These are phyloP conservation scores for Scheffersomyces amazonensis DNA, from an alignment of 805 yeast species.

Conservation along the genomic window DNA sequence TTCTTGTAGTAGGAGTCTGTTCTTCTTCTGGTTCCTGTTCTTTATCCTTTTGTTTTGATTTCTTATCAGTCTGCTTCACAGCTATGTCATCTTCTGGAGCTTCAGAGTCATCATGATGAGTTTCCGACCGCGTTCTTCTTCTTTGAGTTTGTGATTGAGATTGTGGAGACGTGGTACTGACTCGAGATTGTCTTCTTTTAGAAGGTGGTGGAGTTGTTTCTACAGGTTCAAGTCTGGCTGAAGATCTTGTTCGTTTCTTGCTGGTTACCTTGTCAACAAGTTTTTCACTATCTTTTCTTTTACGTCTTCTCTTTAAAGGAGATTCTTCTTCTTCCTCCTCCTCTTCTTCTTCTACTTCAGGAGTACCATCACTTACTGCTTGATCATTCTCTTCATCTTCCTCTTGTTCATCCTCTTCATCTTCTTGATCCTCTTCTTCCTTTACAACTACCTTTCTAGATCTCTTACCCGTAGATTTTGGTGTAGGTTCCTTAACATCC, in stretches of 20 bases:
- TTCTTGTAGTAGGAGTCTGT: background rate
- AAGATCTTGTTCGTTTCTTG: conserved; percentile 13
- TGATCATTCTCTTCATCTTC: conserved; percentile 2
- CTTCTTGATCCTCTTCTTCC: background rate
- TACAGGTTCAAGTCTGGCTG: conserved; percentile 4
- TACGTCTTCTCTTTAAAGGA: conserved; percentile 5
- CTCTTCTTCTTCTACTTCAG: conserved; percentile 7
- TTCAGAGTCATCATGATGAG: background rate
- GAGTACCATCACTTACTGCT: conserved; percentile 3
- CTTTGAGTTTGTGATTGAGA: conserved; percentile 1
- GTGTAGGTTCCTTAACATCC: background rate
- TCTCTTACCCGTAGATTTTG: background rate
- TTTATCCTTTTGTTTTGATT: conserved; percentile 1
- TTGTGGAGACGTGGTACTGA: conserved; percentile 10
- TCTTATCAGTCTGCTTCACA: no score
- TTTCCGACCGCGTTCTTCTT: conserved; percentile 3
- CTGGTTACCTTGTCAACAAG: conserved; percentile 6
- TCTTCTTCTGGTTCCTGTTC: conserved; percentile 2
- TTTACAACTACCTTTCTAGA: background rate
- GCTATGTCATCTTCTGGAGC: background rate
- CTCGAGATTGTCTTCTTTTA: conserved; percentile 10
- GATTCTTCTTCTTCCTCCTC: conserved; percentile 3
- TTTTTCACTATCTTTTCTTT: conserved; percentile 7
- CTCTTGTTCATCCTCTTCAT: conserved; percentile 1
- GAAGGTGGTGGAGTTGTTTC: conserved; percentile 8